Percentiles rank a stretch among this genome's conserved stretches.
phyloP scores from a whole-genome alignment of 352 stramenopile genomes.

The Pythium volutum region DNA sequence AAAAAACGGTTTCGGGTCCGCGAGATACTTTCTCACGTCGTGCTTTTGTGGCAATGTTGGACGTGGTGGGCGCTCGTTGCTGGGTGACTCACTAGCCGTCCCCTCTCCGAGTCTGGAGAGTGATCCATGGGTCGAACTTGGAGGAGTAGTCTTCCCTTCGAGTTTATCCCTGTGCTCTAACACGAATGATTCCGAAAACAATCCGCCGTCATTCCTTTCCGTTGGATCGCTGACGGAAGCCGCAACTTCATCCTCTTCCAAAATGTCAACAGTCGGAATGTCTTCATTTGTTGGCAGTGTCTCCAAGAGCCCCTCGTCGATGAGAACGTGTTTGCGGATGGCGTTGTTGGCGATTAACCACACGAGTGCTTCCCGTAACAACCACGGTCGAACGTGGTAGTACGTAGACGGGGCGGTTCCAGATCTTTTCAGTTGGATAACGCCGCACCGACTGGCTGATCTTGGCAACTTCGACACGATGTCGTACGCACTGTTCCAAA shows the following conservation, averaged over 20 bases:
- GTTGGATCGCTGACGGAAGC: no score
- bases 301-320: conserved; percentile 1
- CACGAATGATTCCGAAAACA: no score
- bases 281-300: background rate
- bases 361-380: conserved; percentile 3
- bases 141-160: no score
- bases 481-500: conserved; percentile 14
- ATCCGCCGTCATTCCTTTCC: no score
- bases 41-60: no score
- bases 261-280: background rate
- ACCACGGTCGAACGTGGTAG: conserved; percentile 1
- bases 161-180: no score
- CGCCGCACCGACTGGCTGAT: background rate
- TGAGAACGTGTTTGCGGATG: background rate
- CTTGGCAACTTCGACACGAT: background rate
- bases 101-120: no score
- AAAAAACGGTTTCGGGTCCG: conserved; percentile 20
- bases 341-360: conserved; percentile 9
- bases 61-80: no score
- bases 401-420: background rate
- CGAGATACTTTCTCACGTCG: background rate
- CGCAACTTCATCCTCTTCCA: background rate
- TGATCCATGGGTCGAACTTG: no score
- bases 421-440: conserved; percentile 1
- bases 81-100: no score